Evolutionary conservation across 2,329 filamentous ascomycete species (phyloP).

Genomic region (Fusarium subtropicale): DNA sequence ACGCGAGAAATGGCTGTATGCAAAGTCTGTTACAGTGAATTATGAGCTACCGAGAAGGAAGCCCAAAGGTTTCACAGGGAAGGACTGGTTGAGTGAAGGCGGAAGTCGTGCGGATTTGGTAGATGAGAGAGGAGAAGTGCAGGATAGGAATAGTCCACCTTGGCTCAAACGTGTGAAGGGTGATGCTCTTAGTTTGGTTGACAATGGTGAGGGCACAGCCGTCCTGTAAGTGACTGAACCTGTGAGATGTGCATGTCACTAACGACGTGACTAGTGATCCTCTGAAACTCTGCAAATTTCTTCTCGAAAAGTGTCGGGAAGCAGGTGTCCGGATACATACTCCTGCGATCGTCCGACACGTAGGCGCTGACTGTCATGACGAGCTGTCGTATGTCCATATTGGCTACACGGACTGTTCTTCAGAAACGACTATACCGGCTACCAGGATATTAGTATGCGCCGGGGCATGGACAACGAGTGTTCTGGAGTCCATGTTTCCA

Average conservation of each 20-base stretch:
- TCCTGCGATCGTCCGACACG: slow-evolving; percentile 66
- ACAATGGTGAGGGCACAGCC: slow-evolving; percentile 69
- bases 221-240: slow-evolving; percentile 65
- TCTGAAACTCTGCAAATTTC: slow-evolving; percentile 71
- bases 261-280: slow-evolving; percentile 66
- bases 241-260: not conserved
- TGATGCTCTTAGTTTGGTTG: slow-evolving; percentile 70
- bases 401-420: slow-evolving; percentile 55
- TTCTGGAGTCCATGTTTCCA: slow-evolving; percentile 75
- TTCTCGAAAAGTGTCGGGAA: slow-evolving; percentile 67
- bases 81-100: slow-evolving; percentile 75
- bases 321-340: slow-evolving; percentile 75
- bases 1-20: slow-evolving; percentile 62
- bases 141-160: slow-evolving; percentile 50
- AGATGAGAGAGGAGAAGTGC: slow-evolving; percentile 51
- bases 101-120: slow-evolving; percentile 68
- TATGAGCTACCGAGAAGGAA: slow-evolving; percentile 54
- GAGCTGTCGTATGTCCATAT: slow-evolving; percentile 66
- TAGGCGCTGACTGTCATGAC: slow-evolving; percentile 63
- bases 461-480: slow-evolving; percentile 76
- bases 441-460: slow-evolving; percentile 74
- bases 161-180: slow-evolving; percentile 58
- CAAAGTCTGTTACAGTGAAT: slow-evolving; percentile 68
- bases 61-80: slow-evolving; percentile 57
- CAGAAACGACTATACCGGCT: slow-evolving; percentile 68